Conservation (phyloP, 106 monocot genomes). For the Allium sativum region DNA sequence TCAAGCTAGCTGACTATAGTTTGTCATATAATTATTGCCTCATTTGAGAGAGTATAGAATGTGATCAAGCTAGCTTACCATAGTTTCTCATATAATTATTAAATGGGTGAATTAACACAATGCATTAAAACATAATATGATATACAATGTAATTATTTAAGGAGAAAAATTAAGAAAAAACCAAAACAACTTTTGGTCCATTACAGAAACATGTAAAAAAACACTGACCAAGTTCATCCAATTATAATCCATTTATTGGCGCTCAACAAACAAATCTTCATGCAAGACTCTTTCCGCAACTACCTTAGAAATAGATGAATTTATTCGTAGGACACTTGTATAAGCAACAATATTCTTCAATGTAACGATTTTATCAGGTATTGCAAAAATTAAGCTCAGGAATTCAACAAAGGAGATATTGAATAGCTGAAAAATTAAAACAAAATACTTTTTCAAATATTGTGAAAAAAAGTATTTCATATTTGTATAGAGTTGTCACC, state of each 20-base stretch:
- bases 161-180: too few relatives aligned
- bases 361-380: slow-evolving; percentile 57
- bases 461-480: slow-evolving; percentile 83
- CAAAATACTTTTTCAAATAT: not conserved
- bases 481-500: not conserved
- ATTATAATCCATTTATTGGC: not conserved
- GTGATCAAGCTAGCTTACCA: too few relatives aligned
- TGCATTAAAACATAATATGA: too few relatives aligned
- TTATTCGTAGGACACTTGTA: slow-evolving; percentile 78
- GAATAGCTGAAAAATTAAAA: not conserved
- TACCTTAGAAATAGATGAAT: slow-evolving; percentile 47
- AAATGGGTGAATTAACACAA: too few relatives aligned
- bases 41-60: too few relatives aligned
- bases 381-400: slow-evolving; percentile 49
- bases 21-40: too few relatives aligned
- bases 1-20: too few relatives aligned
- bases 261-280: slow-evolving; percentile 49
- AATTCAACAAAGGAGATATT: slow-evolving; percentile 4
- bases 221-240: too few relatives aligned
- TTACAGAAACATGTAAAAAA: too few relatives aligned
- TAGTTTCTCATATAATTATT: too few relatives aligned
- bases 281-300: slow-evolving; percentile 75
- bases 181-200: too few relatives aligned
- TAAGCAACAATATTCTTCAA: slow-evolving; percentile 95
- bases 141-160: too few relatives aligned